Evolutionary conservation across 139 green algal species (phyloP), one percentile per base, ranked within the genome.

Genomic region (Zygnema circumcarinatum): DNA sequence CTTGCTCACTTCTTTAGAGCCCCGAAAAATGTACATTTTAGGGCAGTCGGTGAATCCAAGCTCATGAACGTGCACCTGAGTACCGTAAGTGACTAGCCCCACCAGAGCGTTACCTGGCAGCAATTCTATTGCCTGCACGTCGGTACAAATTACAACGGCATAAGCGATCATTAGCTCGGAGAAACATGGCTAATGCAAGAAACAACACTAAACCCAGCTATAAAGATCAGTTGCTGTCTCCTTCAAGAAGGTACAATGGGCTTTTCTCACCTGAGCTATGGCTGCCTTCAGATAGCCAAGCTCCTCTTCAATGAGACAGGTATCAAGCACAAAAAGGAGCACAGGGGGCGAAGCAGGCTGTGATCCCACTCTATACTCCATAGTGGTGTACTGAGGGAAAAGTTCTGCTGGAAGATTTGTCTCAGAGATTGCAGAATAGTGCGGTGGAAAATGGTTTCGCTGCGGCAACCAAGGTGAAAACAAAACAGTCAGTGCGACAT

Each of bases 291-390:
- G n/a, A 38, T 85, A 32, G 1, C n/a, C 73, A 1, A 89, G 38
- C 81, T 83, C 75, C 7, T 83, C 97, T 93, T 98, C 97, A 2
- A 92, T 88, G 39, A 98, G 74, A 82, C 93, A 96, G 2, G 95
- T 98, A 93, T 99, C 97, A 29, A 99, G 87, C 1, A 99, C 91
- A 84, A 99, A 98, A 16, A 99, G 80, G 88, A 97, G 99, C 1
- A 94, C 94, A 35, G 97, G 97, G 11, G 84, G 69, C 3, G 74
- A 11, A 25, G 69, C 21, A 29, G 79, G 79, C 16, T 74, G 47
- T 22, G 29, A n/a, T 20, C 93, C 85, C 35, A 98, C 85, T 38
- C 89, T 95, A 94, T 99, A 99, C 94, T 99, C 97, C 38, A 99
- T 96, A 2, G 96, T 99, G 72, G 88, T 94, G 94, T 96, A 99